Base-by-base conservation (phyloP, 202 grass and related monocot species). In the Musa balbisiana region DNA sequence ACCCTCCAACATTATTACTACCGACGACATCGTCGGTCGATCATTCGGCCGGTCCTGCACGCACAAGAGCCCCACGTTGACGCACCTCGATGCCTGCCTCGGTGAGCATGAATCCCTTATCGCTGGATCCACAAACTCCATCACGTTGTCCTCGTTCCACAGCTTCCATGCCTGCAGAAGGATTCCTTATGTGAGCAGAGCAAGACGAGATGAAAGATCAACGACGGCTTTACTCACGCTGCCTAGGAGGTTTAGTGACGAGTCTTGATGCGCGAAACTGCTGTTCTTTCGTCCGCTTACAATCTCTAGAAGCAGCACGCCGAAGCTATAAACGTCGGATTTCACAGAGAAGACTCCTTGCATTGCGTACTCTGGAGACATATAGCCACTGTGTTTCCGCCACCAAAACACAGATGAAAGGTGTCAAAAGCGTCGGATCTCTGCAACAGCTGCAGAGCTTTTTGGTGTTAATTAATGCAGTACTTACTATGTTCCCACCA, bases 401-500 rank as follows among this genome's bases (percentile, higher is more conserved):
- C 64, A 67, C 26, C 64, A 29, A 43, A 11, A 67, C 16, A 43
- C 12, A 67, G 11, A 67, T 29, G 15, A 4, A 67, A 67, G 33
- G 33, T 43, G 33, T 43, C 33, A 43, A 43, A 43, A 43, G 33
- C 33, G 33, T 43, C 4, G 33, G 33, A 43, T 43, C 5, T 43
- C 33, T 43, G 33, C 33, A 8, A 6, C 33, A 6, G 33, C 33
- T 8, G 5, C 5, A 43, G 33, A 43, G 33, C 33, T 43, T 43
- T 43, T 43, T 6, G 33, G 33, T 43, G 33, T 6, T 43, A 43
- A 43, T 43, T 8, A 6, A 43, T 24, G 29, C 24, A 71, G 52
- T 67, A 83, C 84, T 89, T 69, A 91, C 88, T 81, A 89, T 65
- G 92, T 89, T 17, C 86, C 86, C 29, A 85, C 80, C 19, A 96